Conservation (phyloP, 2,329 filamentous ascomycete species). For the Hypoxylon sp. region DNA sequence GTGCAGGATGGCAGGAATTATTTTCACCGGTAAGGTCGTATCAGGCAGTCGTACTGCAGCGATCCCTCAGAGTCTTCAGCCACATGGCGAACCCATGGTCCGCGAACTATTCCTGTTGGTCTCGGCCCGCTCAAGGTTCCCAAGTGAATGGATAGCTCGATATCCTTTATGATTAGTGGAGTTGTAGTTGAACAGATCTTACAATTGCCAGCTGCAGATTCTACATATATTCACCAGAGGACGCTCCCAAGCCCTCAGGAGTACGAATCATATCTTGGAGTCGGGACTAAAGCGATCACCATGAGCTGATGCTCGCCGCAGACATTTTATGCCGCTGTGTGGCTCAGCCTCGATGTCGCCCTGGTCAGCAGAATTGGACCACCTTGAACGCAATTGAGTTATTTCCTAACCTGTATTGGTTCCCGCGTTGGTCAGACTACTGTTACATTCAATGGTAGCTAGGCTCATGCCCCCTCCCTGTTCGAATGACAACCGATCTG, state of each 20-base stretch:
- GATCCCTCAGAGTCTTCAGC: slow-evolving; percentile 25
- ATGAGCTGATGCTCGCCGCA: slow-evolving; percentile 4
- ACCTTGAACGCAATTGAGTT: slow-evolving; percentile 17
- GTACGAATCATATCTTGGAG: not conserved
- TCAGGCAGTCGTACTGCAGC: slow-evolving; percentile 16
- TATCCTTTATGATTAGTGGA: not conserved
- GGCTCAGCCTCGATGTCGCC: slow-evolving; percentile 15
- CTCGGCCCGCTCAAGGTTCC: not conserved
- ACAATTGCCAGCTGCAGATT: not conserved
- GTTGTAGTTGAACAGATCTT: not conserved
- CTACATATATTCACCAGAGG: not conserved
- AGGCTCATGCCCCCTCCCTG: not conserved
- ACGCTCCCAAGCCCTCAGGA: not conserved
- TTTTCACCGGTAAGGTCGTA: slow-evolving; percentile 19
- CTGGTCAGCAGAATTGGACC: slow-evolving; percentile 12
- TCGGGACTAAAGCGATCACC: not conserved
- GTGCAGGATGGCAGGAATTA: slow-evolving; percentile 4
- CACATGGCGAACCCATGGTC: slow-evolving; percentile 22
- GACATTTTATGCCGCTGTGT: slow-evolving; percentile 20
- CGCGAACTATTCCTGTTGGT: slow-evolving; percentile 5
- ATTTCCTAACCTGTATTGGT: slow-evolving; percentile 14
- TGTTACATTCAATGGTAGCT: slow-evolving; percentile 19
- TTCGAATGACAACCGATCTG: slow-evolving; percentile 25
- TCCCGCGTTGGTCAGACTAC: slow-evolving; percentile 15
- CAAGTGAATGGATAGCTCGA: not conserved